Evolutionary conservation across 441 rosid genomes (phyloP), one percentile per base, ranked within the genome.

Genomic region (Hura crepitans): DNA sequence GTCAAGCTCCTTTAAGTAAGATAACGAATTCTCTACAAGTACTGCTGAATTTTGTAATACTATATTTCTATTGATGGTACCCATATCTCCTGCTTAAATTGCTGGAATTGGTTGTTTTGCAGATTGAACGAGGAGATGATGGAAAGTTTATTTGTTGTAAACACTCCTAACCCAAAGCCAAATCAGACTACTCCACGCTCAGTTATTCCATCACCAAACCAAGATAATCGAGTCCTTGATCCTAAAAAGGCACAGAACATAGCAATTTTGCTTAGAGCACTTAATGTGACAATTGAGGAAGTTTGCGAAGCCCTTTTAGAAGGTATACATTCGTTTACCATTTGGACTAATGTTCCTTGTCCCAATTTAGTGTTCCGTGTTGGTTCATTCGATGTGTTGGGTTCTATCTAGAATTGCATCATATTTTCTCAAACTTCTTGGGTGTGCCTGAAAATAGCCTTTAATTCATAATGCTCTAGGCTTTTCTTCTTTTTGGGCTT

Each of bases 71-170:
- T 64, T 28, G 43, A 67, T 20, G 66, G 46, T 62, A 68, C 56
- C 66, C 65, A 30, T 59, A 57, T 58, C 66, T 27, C 31, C 14
- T 54, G 25, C 4, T n/a, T 49, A 66, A 25, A 46, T 27, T 67
- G 43, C 27, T 31, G 14, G 23, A 50, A 66, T 70, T 62, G 59
- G 66, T 2, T 64, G 46, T 57, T 20, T 72, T 83, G 86, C 92
- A 95, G 99, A 82, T 87, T 95, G 84, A 89, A 95, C 49, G 99
- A 95, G 80, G 97, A 92, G 85, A 95, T 92, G 98, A 92, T 92
- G 30, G 99, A 95, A 75, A 85, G 94, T 31, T 75, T 95, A 83
- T 95, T 95, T 70, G 86, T 95, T n/a, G 97, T 87, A 2, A 94
- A 86, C 69, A 69, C 86, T 0, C 80, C 96, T 11, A 74, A 77